Percentiles rank a stretch among this genome's conserved stretches.
Evolutionary conservation across 1,284 basidiomycete genomes (phyloP).

Genomic region (Mycosarcoma maydis): DNA sequence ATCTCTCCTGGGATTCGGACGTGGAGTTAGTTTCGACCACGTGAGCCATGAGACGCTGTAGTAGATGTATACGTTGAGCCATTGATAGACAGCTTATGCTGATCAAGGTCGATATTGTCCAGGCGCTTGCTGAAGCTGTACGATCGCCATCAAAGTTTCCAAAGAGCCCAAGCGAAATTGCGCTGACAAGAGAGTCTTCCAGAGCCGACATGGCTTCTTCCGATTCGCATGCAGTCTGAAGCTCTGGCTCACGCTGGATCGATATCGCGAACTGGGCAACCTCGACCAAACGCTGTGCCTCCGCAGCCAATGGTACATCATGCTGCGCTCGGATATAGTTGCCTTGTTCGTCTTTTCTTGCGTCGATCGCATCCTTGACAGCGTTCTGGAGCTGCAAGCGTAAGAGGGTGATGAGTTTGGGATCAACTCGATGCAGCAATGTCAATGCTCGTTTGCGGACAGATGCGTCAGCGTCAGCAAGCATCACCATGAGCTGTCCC

Average conservation of each 20-base stretch:
- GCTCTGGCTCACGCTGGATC: neutral
- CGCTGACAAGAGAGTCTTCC: constrained; percentile 9
- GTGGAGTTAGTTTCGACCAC: neutral
- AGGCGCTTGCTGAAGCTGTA: neutral
- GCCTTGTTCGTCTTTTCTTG: neutral
- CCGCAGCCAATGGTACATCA: neutral
- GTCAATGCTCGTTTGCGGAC: constrained; percentile 17
- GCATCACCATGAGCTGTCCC: constrained; percentile 31
- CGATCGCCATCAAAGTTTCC: neutral
- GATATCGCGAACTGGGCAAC: constrained; percentile 11
- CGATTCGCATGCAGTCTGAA: neutral
- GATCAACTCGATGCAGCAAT: constrained; percentile 28
- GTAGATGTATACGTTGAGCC: neutral
- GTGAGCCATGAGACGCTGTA: neutral
- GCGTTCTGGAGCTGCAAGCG: constrained; percentile 22
- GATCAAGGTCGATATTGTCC: neutral
- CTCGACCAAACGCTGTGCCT: constrained; percentile 20
- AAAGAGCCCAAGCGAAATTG: constrained; percentile 3
- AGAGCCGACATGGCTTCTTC: too few relatives aligned
- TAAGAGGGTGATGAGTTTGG: constrained; percentile 10
- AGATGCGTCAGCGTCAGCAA: constrained; percentile 23
- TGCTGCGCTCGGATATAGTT: neutral
- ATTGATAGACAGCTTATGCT: constrained; percentile 1
- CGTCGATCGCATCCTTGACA: constrained; percentile 1
- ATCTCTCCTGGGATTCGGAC: neutral